phyloP scores from a whole-genome alignment of 1,284 basidiomycete genomes.

The Rhodofomes roseus region DNA sequence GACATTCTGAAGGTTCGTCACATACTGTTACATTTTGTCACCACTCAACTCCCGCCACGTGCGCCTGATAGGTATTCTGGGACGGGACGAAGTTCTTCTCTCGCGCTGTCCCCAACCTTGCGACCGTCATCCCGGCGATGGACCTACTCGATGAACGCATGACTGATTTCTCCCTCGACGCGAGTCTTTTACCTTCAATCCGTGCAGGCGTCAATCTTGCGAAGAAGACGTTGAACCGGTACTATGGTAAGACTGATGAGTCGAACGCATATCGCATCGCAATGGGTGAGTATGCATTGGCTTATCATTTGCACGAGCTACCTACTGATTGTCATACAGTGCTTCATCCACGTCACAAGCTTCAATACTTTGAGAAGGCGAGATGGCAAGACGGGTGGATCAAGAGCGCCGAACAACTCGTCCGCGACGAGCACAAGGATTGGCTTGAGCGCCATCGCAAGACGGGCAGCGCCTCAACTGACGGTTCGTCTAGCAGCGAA shows the following conservation, averaged over 20 bases:
- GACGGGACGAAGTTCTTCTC: constrained; percentile 18
- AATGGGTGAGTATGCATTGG: constrained; percentile 21
- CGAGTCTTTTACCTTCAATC: not conserved
- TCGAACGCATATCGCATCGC: constrained; percentile 24
- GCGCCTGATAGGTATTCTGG: constrained; percentile 21
- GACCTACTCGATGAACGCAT: constrained; percentile 24
- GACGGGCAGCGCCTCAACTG: not conserved
- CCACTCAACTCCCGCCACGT: not conserved
- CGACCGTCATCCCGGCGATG: constrained; percentile 27
- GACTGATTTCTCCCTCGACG: constrained; percentile 4
- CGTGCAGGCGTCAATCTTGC: constrained; percentile 14
- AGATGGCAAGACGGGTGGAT: constrained; percentile 12
- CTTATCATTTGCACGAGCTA: no score
- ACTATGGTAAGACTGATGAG: constrained; percentile 26
- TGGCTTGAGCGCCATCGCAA: not conserved
- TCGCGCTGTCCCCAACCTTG: not conserved
- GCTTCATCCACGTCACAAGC: constrained; percentile 26
- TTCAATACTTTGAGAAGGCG: constrained; percentile 21
- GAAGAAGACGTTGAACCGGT: constrained; percentile 25
- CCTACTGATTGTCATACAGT: not conserved
- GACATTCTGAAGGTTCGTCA: constrained; percentile 20
- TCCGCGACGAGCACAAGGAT: not conserved
- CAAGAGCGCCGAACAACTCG: constrained; percentile 1
- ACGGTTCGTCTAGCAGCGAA: no score
- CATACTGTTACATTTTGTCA: not conserved